These are phyloP conservation scores for Brassica incana DNA, from an alignment of 345 rosid species.

Conservation along the genomic window DNA sequence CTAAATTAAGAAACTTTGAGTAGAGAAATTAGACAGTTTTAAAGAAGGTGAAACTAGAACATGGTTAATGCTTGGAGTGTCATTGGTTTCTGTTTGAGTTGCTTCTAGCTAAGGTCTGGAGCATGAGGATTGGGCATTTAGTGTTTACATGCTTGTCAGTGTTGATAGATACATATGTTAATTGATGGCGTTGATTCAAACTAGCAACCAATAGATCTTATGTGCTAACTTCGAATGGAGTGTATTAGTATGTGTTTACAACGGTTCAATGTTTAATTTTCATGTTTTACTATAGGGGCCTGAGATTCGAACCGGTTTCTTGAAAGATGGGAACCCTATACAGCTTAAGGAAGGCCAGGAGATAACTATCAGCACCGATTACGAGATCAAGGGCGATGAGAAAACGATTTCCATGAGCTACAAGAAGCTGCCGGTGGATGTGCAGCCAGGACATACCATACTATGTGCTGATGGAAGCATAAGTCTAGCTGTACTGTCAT, in stretches of 20 bases:
- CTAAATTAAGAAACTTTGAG: background rate
- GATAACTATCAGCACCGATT: conserved; percentile 23
- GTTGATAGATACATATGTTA: background rate
- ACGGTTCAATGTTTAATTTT: background rate
- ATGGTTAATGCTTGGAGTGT: background rate
- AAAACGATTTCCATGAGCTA: conserved; percentile 27
- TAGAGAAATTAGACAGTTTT: background rate
- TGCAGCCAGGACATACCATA: conserved; percentile 17
- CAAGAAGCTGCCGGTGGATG: conserved; percentile 27
- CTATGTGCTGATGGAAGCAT: conserved; percentile 30
- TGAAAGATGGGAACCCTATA: conserved; percentile 31
- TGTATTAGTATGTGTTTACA: background rate
- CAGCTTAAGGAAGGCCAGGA: conserved; percentile 21
- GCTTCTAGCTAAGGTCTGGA: background rate
- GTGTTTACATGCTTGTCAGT: background rate
- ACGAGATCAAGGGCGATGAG: conserved; percentile 22
- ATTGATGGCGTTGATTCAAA: background rate
- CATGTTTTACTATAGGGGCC: conserved; percentile 13
- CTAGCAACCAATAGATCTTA: background rate
- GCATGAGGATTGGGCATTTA: background rate
- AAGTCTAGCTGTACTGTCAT: conserved; percentile 17
- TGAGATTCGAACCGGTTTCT: conserved; percentile 29
- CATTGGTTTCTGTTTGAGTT: background rate
- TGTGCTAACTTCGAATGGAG: background rate
- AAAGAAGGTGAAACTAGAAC: background rate